A percentile compares a stretch with the other conserved stretches of the same genome.
phyloP scores from a whole-genome alignment of 352 stramenopile genomes.

The Peronospora farinosa region DNA sequence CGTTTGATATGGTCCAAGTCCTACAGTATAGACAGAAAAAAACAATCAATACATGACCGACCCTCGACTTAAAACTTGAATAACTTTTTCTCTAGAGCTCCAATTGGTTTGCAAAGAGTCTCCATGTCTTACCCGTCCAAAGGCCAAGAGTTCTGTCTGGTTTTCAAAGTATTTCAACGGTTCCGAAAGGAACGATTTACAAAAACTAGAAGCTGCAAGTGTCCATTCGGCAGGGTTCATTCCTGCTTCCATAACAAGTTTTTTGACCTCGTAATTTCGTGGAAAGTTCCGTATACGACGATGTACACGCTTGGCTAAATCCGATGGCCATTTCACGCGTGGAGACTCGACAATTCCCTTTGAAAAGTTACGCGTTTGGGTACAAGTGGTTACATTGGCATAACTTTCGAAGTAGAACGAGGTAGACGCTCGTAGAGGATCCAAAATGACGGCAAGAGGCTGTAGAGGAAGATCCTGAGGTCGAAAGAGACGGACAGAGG shows the following conservation, averaged over 20 bases:
- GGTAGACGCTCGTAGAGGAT: not conserved
- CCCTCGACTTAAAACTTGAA: too few species aligned
- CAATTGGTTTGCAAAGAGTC: not conserved
- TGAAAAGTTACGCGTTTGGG: slow-evolving; percentile 5
- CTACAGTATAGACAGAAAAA: slow-evolving; percentile 6
- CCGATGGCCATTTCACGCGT: slow-evolving; percentile 29
- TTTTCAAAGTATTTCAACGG: slow-evolving; percentile 54
- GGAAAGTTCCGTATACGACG: slow-evolving; percentile 50
- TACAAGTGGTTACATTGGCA: not conserved
- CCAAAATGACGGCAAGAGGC: not conserved
- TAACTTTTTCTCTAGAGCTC: slow-evolving; percentile 11
- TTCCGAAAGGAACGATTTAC: slow-evolving; percentile 50
- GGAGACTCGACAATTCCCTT: not conserved
- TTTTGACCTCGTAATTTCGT: slow-evolving; percentile 63
- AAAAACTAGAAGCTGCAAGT: slow-evolving; percentile 48
- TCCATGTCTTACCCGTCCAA: slow-evolving; percentile 23
- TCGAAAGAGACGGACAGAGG: not conserved
- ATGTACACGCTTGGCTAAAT: slow-evolving; percentile 38
- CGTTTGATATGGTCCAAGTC: slow-evolving; percentile 48
- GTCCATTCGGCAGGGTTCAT: slow-evolving; percentile 62
- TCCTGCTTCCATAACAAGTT: slow-evolving; percentile 56
- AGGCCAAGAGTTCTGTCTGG: slow-evolving; percentile 48
- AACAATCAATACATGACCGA: too few species aligned
- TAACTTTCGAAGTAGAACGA: slow-evolving; percentile 1
- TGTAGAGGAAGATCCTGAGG: slow-evolving; percentile 1